These are phyloP conservation scores for Podochytrium sp. DNA, from an alignment of 192 early-diverging fungal genomes.

Conservation along the genomic window DNA sequence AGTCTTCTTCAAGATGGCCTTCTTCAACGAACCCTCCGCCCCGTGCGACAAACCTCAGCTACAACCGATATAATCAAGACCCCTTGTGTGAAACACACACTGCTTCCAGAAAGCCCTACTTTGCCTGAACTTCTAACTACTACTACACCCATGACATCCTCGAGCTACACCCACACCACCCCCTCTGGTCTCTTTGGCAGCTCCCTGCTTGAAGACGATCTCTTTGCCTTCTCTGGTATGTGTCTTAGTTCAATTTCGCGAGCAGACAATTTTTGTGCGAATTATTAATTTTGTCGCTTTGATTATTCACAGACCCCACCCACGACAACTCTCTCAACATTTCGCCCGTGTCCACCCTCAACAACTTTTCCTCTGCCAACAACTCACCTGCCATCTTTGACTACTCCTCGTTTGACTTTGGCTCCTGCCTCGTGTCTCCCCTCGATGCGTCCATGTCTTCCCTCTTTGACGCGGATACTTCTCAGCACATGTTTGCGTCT, in stretches of 20 bases:
- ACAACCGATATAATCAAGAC: conserved; percentile 13
- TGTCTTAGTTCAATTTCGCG: neutral
- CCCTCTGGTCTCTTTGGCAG: neutral
- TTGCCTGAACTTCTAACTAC: neutral
- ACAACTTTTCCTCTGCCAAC: neutral
- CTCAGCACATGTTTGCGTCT: conserved; percentile 11
- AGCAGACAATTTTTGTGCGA: neutral
- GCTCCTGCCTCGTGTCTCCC: conserved; percentile 1
- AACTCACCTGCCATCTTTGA: neutral
- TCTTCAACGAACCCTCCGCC: conserved; percentile 10
- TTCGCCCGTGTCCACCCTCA: neutral
- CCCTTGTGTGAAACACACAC: neutral
- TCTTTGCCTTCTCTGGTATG: conserved; percentile 16
- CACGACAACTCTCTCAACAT: neutral
- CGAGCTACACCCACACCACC: neutral
- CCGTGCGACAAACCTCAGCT: neutral
- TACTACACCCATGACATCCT: conserved; percentile 20
- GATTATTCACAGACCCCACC: neutral
- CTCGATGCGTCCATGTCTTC: neutral
- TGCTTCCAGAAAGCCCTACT: neutral
- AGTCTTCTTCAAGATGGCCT: conserved; percentile 23
- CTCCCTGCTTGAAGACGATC: conserved; percentile 25
- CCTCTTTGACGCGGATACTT: conserved; percentile 5
- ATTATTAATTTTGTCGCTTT: neutral
- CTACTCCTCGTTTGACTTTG: neutral